A percentile compares a stretch with the other conserved stretches of the same genome.
Evolutionary conservation across 2,329 filamentous ascomycete genomes (phyloP).

Genomic region (Aphanoascus verrucosus): DNA sequence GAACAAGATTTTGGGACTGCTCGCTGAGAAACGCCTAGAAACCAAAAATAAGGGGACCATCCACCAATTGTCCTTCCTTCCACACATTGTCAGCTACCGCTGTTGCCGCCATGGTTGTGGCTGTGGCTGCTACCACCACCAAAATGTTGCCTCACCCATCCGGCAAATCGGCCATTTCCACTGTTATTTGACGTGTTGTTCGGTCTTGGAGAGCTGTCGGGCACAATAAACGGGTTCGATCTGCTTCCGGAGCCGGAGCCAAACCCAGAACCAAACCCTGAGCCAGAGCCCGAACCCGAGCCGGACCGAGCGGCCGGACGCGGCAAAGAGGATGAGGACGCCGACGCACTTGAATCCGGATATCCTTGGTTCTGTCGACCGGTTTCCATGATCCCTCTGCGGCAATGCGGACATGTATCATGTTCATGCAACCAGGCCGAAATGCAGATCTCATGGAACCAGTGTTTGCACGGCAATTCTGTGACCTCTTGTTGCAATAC

Average conservation of each 20-base stretch:
- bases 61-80: neutral
- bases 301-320: neutral
- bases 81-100: neutral
- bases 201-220: neutral
- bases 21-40: neutral
- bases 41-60: neutral
- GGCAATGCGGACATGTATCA: constrained; percentile 68
- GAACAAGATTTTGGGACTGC: neutral
- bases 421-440: constrained; percentile 77
- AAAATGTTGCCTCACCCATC: constrained; percentile 17
- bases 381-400: constrained; percentile 27
- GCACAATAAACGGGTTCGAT: constrained; percentile 2
- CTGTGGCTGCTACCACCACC: constrained; percentile 10
- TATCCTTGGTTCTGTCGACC: neutral
- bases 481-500: constrained; percentile 62
- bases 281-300: too few relatives aligned
- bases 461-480: constrained; percentile 76
- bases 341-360: neutral
- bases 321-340: neutral
- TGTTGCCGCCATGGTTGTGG: neutral
- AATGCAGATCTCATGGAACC: constrained; percentile 81
- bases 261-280: neutral
- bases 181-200: neutral
- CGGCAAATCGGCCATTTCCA: constrained; percentile 4
- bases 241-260: neutral